Evolutionary conservation across 202 grass and related monocot genomes (phyloP).

Genomic region (Setaria viridis): DNA sequence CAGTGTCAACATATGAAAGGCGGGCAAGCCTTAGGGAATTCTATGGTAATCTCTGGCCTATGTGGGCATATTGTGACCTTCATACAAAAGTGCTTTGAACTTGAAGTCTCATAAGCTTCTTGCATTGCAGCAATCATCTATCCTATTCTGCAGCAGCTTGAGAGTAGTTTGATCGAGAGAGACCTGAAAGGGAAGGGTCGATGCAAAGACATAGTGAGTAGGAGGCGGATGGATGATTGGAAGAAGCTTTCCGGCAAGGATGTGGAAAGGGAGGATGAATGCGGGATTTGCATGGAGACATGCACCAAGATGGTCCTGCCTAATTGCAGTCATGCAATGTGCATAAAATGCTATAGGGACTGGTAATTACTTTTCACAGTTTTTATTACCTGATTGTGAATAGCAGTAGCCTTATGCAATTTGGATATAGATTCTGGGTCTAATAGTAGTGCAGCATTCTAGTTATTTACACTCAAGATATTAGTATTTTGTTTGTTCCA

Average conservation of each 20-base stretch:
- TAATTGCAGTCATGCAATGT: slow-evolving; percentile 84
- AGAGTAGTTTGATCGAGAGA: slow-evolving; percentile 55
- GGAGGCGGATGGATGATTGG: slow-evolving; percentile 65
- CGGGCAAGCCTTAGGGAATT: slow-evolving; percentile 77
- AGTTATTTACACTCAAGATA: background rate
- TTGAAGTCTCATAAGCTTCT: slow-evolving; percentile 19
- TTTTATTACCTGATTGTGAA: background rate
- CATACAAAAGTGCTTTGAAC: background rate
- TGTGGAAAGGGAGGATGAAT: slow-evolving; percentile 77
- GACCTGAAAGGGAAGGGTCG: slow-evolving; percentile 54
- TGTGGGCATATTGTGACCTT: background rate
- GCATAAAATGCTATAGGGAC: slow-evolving; percentile 83
- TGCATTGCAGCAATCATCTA: slow-evolving; percentile 71
- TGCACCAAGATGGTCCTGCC: slow-evolving; percentile 86
- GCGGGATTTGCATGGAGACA: slow-evolving; percentile 80
- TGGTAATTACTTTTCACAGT: slow-evolving; percentile 50
- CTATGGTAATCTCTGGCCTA: slow-evolving; percentile 55
- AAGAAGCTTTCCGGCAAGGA: slow-evolving; percentile 61
- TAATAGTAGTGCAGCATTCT: background rate
- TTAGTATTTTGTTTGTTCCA: background rate
- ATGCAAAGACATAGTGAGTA: slow-evolving; percentile 56
- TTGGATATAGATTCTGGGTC: background rate
- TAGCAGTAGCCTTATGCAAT: background rate
- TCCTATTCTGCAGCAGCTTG: slow-evolving; percentile 76
- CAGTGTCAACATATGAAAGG: slow-evolving; percentile 68